Evolutionary conservation across 2,329 filamentous ascomycete genomes (phyloP), one percentile per base, ranked within the genome.

Genomic region (Westerdykella aurantiaca): DNA sequence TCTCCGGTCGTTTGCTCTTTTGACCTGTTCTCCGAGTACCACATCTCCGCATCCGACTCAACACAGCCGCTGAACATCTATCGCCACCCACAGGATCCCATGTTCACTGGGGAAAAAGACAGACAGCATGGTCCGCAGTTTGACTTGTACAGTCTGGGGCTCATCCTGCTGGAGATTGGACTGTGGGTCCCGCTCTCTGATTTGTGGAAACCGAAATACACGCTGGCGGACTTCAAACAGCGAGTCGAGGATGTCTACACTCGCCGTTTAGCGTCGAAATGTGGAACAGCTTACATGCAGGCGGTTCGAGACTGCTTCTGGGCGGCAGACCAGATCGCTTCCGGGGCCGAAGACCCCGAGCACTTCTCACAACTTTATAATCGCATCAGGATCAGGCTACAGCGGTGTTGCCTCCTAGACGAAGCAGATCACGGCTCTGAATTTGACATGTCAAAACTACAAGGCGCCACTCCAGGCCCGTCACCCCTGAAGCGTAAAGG

Each of bases 251-350:
- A 77, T 51, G 72, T 82, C 1, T 83, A 81, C 55, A 74, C 86
- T 2, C 75, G 81, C 1, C 78, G 80, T 49, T 69, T 88, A 1
- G 77, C 81, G 0, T 78, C 80, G 3, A 79, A 80, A 58, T 89
- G 86, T 52, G 85, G 86, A 12, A 85, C 80, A 6, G 73, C 85
- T 0, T 91, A 88, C 64, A 83, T 82, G 76, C 84, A 82, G 57
- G 85, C 84, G 0, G 85, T 88, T 2, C 78, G 85, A 58, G 75
- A 79, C 3, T 89, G 85, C 55, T 82, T 85, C 73, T 75, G 75
- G 45, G 82, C 84, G n/a, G 81, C 84, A 2, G 83, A 88, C 49
- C 53, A 52, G 14, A 57, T 54, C 37, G 52, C 53, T 18, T 58
- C 52, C 25, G 56, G 49, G 21, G 48, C 52, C 6, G 58, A 67